Evolutionary conservation across 2,329 filamentous ascomycete genomes (phyloP).

Genomic region (Claviceps humidiphila): DNA sequence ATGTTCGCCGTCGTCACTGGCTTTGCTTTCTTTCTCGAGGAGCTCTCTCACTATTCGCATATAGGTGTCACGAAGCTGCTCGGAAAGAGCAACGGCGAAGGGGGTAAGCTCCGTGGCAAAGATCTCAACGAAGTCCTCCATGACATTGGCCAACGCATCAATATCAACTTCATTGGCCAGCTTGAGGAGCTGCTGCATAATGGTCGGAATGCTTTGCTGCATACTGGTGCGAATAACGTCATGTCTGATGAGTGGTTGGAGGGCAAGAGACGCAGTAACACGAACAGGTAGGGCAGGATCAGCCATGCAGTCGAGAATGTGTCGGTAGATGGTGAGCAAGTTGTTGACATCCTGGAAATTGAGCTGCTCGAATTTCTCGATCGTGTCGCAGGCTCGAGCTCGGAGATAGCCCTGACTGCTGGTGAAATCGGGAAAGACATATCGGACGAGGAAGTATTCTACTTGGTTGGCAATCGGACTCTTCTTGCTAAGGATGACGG

Average conservation of each 20-base stretch:
- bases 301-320: conserved; percentile 94
- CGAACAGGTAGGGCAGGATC: conserved; percentile 86
- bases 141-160: conserved; percentile 91
- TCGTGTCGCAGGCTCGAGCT: conserved; percentile 87
- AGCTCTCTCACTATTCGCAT: conserved; percentile 85
- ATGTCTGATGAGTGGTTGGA: conserved; percentile 91
- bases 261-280: conserved; percentile 82
- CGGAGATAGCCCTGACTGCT: conserved; percentile 85
- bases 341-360: conserved; percentile 97
- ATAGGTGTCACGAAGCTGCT: conserved; percentile 93
- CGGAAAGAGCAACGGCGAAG: conserved; percentile 89
- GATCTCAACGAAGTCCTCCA: conserved; percentile 99
- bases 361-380: conserved; percentile 95
- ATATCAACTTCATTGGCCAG: conserved; percentile 96
- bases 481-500: conserved; percentile 94
- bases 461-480: conserved; percentile 95
- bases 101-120: conserved; percentile 95
- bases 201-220: conserved; percentile 95
- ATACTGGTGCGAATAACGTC: conserved; percentile 88
- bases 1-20: conserved; percentile 58
- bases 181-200: conserved; percentile 97
- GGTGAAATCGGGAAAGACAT: conserved; percentile 96
- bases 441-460: conserved; percentile 95
- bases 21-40: conserved; percentile 72
- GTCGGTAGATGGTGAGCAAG: conserved; percentile 87